Evolutionary conservation across 257 asterid species (phyloP).

Genomic region (Asclepias syriaca): DNA sequence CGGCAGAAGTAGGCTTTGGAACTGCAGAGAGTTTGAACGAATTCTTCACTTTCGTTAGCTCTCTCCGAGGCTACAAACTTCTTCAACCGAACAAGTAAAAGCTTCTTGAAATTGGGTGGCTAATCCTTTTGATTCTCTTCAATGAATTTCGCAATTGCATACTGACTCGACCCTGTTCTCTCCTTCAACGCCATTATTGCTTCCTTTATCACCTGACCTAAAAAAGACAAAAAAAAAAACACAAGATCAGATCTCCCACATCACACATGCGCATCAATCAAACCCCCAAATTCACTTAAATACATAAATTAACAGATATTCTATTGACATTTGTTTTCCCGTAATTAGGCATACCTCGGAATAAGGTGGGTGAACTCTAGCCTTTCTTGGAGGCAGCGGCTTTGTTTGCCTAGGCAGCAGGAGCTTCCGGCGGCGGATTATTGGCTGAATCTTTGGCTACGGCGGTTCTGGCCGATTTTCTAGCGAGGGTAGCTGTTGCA

Average conservation of each 20-base stretch:
- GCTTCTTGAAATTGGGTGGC: constrained; percentile 68
- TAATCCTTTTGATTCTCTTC: constrained; percentile 68
- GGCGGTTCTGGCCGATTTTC: not conserved
- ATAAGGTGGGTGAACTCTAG: constrained; percentile 58
- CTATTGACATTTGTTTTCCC: not conserved
- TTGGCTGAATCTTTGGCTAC: not conserved
- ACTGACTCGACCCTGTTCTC: constrained; percentile 72
- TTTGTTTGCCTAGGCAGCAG: too few relatives aligned
- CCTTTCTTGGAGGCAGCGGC: constrained; percentile 45
- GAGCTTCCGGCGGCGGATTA: constrained; percentile 1
- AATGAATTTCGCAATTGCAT: constrained; percentile 65
- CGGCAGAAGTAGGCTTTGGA: not conserved
- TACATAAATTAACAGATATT: not conserved
- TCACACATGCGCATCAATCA: not conserved
- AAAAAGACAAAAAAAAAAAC: not conserved
- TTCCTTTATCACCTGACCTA: constrained; percentile 63
- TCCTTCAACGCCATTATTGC: constrained; percentile 78
- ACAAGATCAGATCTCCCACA: not conserved
- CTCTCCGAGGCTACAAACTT: constrained; percentile 52
- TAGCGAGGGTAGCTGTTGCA: not conserved
- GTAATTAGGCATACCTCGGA: constrained; percentile 45
- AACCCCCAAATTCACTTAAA: not conserved
- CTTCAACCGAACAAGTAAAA: constrained; percentile 59
- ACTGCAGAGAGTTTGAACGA: constrained; percentile 42
- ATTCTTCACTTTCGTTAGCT: constrained; percentile 58